These are phyloP conservation scores for Euphorbia schlechtendalii DNA, from an alignment of 441 rosid species.

Conservation along the genomic window DNA sequence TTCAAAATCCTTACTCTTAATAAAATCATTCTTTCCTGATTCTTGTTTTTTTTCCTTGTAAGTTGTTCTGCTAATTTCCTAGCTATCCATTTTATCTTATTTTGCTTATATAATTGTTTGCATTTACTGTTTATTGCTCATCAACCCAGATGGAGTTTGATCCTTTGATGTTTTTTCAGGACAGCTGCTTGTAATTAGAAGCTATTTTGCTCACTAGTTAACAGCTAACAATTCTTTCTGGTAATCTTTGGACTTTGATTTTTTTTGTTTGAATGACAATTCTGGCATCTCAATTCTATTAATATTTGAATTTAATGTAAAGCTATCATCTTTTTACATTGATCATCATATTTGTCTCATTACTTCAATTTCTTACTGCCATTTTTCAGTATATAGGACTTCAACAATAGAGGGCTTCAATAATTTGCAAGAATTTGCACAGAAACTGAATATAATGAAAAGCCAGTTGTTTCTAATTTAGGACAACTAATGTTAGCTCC, in stretches of 20 bases:
- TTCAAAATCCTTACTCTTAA: conserved; percentile 2
- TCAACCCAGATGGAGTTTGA: background rate
- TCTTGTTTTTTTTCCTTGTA: background rate
- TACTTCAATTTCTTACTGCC: background rate
- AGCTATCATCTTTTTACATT: conserved; percentile 3
- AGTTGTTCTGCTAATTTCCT: conserved; percentile 9
- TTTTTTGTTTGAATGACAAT: conserved; percentile 7
- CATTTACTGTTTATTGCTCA: conserved; percentile 15
- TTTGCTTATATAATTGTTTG: background rate
- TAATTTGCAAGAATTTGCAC: background rate
- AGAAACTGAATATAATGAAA: too few relatives aligned
- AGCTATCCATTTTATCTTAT: conserved; percentile 7
- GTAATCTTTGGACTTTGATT: too few relatives aligned
- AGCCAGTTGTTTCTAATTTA: background rate
- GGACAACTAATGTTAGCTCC: background rate
- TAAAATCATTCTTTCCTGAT: background rate
- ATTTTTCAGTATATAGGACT: background rate
- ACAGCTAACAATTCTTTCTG: conserved; percentile 23
- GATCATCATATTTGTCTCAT: background rate
- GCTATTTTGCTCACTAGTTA: background rate
- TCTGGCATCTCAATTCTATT: conserved; percentile 19
- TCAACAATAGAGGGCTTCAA: background rate
- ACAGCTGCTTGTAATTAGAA: too few relatives aligned
- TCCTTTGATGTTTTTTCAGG: conserved; percentile 4
- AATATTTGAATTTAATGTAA: conserved; percentile 6